Evolutionary conservation across 139 green algal species (phyloP), one percentile per base, ranked within the genome.

Genomic region (Chlamydomonas schloesseri): DNA sequence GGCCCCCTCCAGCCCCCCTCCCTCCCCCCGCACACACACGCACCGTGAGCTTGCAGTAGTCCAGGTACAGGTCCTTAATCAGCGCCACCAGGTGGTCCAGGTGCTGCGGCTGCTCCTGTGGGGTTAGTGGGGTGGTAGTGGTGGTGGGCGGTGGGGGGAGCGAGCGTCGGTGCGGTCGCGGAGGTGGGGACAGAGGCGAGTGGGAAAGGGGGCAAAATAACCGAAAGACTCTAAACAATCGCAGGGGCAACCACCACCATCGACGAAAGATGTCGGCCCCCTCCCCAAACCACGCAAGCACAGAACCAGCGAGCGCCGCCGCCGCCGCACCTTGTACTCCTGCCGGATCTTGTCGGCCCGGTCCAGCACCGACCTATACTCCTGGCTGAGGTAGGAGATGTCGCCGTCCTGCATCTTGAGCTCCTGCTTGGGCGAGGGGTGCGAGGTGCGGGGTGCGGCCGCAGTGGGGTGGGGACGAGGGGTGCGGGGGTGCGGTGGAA

Each of bases 321-420:
- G n/a, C n/a, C n/a, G n/a, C n/a, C n/a, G 13, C 46, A 46, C 79
- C 58, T 93, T 93, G 87, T 90, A 89, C 76, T 90, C 87, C 34
- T 88, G 75, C 17, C 71, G 75, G 36, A 91, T 89, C 83, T 88
- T 74, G 53, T 90, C 83, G 10, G 88, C 73, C 42, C 79, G 88
- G 13, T 89, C 81, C 65, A 96, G 84, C 26, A 94, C 74, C 28
- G 64, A 26, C 36, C 89, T 65, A 84, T 94, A 91, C 71, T 94
- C 88, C 9, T 74, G 28, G 11, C 87, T 53, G 6, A 92, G 78
- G 87, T 90, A 94, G 18, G 64, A 87, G 29, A 93, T 73, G 31
- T 94, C 91, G 15, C 80, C 88, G 46, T 95, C 92, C 86, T 95
- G 91, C 87, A 93, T 89, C 73, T 92, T 92, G 18, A 96, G 79